Percentiles rank a stretch among this genome's conserved stretches.
Conservation (phyloP, 495 filamentous ascomycete genomes). For the Symbiotaphrina buchneri region DNA sequence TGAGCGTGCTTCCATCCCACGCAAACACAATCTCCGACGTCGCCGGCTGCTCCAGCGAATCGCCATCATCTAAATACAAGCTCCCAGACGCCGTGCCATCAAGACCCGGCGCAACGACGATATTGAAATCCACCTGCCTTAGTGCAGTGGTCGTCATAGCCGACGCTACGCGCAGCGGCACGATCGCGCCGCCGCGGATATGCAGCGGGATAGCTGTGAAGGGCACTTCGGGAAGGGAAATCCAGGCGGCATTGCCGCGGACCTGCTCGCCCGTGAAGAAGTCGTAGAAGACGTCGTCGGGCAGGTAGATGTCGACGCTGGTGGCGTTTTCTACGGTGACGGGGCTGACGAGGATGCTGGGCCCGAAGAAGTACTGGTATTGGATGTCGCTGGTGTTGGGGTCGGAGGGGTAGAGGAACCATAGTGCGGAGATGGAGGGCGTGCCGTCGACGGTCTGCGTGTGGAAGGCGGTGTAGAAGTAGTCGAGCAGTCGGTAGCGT, state of each 20-base stretch:
- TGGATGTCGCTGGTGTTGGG: conserved; percentile 32
- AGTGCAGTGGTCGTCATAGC: conserved; percentile 51
- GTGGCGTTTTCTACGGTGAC: conserved; percentile 41
- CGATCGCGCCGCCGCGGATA: conserved; percentile 44
- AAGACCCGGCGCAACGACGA: conserved; percentile 38
- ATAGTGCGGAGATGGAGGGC: conserved; percentile 46
- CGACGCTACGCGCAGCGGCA: conserved; percentile 35
- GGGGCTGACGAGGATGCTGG: conserved; percentile 47
- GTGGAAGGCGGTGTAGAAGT: conserved; percentile 59
- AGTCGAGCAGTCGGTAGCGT: conserved; percentile 57
- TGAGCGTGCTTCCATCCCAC: conserved; percentile 7
- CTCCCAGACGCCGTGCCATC: conserved; percentile 23
- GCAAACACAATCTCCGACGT: conserved; percentile 11
- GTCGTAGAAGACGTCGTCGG: conserved; percentile 58
- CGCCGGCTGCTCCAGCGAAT: conserved; percentile 8
- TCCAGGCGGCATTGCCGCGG: conserved; percentile 25
- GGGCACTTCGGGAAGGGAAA: conserved; percentile 28
- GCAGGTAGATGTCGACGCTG: conserved; percentile 48
- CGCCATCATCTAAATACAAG: conserved; percentile 25
- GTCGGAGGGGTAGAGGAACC: conserved; percentile 50
- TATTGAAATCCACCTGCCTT: conserved; percentile 40
- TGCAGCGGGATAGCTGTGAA: conserved; percentile 51
- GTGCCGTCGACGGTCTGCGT: conserved; percentile 40
- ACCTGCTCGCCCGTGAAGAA: conserved; percentile 38
- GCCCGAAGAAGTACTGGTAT: conserved; percentile 54